Base-by-base conservation (phyloP, 345 rosid species). In the Fremontodendron californicum region DNA sequence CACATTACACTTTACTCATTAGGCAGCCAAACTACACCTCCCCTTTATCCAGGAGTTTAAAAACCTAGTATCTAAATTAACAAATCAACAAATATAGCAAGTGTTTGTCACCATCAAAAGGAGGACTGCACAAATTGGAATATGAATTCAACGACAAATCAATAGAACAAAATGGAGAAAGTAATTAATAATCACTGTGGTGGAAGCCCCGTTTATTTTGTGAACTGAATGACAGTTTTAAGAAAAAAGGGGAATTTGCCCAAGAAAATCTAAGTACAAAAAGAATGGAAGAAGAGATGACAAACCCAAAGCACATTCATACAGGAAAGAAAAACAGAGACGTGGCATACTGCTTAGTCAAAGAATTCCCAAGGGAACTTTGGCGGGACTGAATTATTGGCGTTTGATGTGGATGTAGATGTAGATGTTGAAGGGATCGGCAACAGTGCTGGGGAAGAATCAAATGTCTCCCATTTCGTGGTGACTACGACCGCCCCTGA, bases 311-410 rank as follows among this genome's bases (percentile, higher is more conserved):
- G 58, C 86, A 88, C 87, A 83, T 86, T 81, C 94, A 87, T 91
- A 88, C 97, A 82, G n/a, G n/a, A n/a, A n/a, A n/a, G 3, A 4
- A 37, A 37, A 37, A 52, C 78, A 74, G 72, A 70, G 46, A 75
- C 48, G 72, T 73, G 74, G 60, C 62, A 48, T 73, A n/a, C 16
- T 52, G 40, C 76, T 85, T 83, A 90, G 80, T 90, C 93, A 77
- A 92, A 89, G 84, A 91, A 87, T 86, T 95, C 99, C 99, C 99
- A 95, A 13, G 88, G n/a, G n/a, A n/a, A n/a, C n/a, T n/a, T n/a
- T n/a, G n/a, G n/a, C n/a, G n/a, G n/a, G n/a, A n/a, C n/a, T n/a
- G 84, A 63, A 43, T 82, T 67, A 73, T 78, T 83, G 73, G 80
- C 43, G 37, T 48, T 48, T 9, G 85, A n/a, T n/a, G n/a, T n/a